Evolutionary conservation across 352 stramenopile genomes (phyloP), one percentile per base, ranked within the genome.

Genomic region (Globisporangium splendens): DNA sequence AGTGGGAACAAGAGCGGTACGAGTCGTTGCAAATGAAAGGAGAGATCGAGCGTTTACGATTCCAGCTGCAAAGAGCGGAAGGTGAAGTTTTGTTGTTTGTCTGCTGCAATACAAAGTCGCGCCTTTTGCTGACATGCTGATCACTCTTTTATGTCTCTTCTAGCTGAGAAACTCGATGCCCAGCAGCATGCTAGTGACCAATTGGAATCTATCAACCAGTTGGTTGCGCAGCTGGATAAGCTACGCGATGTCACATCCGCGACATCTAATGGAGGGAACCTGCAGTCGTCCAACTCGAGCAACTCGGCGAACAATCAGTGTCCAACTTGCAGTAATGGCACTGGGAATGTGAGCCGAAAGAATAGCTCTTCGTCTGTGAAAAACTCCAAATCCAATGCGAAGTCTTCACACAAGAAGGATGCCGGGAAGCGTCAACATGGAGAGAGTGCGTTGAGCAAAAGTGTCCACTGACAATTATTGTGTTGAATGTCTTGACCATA

Each of bases 181-280:
- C 83, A 93, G 46, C 66, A 89, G 39, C 70, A 90, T 63, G 83
- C 83, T 21, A 86, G 71, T 33, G 83, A 91, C 39, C 83, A 93
- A 47, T 66, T 91, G 17, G 83, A 91, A 62, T 90, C 80, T 8
- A 93, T 93, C 54, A 91, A 93, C 56, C 77, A 90, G 49, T 78
- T 93, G 35, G 83, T 93, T 28, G 73, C 70, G 28, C 79, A 89
- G 70, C 68, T 90, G 49, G 80, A 90, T 38, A 90, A 88, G 46
- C 61, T 91, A 6, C 69, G 78, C 21, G 80, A 91, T 38, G 79
- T 63, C 39, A 31, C 50, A 38, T 54, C 58, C 13, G 20, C 39
- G 22, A 31, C 50, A 21, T 47, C 11, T 17, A 42, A 8, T 39
- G 43, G 12, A 43, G 28, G 13, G 17, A 20, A 24, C 47, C 15